Conservation (phyloP, 108 stramenopile genomes). For the Schizochytrium sp. region DNA sequence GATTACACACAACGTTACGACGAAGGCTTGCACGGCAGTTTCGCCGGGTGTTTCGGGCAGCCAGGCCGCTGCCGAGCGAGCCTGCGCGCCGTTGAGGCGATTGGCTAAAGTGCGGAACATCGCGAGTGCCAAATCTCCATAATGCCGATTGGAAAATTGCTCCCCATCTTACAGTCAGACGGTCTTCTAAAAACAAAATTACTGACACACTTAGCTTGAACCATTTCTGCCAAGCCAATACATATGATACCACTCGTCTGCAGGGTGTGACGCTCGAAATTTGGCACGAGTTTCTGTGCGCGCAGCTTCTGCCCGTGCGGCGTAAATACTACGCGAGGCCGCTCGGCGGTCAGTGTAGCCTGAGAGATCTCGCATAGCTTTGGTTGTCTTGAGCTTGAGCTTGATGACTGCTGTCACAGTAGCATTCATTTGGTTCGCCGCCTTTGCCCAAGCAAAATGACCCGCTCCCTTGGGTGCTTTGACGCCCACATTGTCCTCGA, state of each 20-base stretch:
- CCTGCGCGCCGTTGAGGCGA: too few relatives aligned
- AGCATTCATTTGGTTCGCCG: neutral
- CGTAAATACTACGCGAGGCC: neutral
- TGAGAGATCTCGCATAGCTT: neutral
- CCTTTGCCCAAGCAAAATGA: neutral
- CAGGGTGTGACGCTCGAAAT: neutral
- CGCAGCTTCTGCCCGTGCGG: neutral
- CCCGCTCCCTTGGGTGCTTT: neutral
- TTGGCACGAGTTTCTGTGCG: neutral
- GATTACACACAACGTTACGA: too few relatives aligned
- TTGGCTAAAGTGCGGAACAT: too few relatives aligned
- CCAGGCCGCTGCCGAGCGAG: too few relatives aligned
- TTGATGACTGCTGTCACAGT: neutral
- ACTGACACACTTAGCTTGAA: neutral
- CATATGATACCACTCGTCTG: neutral
- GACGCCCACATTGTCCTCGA: neutral
- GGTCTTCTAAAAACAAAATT: too few relatives aligned
- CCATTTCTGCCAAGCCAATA: neutral
- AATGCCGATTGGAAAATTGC: too few relatives aligned
- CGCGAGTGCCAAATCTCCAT: too few relatives aligned
- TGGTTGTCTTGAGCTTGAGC: conserved; percentile 6
- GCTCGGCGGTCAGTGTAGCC: neutral
- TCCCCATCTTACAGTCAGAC: too few relatives aligned
- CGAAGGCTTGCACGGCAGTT: too few relatives aligned
- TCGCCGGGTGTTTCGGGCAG: too few relatives aligned